Evolutionary conservation across 352 stramenopile species (phyloP).

Genomic region (Pseudoperonospora humuli): DNA sequence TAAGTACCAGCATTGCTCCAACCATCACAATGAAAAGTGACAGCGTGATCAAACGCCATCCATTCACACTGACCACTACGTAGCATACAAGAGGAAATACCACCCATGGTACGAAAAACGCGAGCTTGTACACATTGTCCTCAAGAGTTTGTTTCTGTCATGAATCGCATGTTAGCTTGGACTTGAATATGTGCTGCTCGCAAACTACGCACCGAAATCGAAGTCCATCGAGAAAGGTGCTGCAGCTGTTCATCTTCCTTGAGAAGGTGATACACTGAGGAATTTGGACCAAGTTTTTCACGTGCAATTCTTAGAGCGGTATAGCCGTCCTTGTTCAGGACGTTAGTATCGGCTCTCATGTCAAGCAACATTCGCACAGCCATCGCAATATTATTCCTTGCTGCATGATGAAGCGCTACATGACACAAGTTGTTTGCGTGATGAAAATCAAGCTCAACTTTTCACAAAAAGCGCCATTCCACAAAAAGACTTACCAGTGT

Average conservation of each 20-base stretch:
- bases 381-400: conserved; percentile 49
- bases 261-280: conserved; percentile 37
- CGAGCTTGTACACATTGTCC: conserved; percentile 59
- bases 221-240: conserved; percentile 28
- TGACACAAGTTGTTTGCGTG: no score
- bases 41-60: conserved; percentile 29
- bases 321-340: conserved; percentile 34
- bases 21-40: conserved; percentile 28
- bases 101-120: conserved; percentile 68
- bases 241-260: conserved; percentile 51
- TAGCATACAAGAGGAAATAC: conserved; percentile 40
- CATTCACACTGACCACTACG: conserved; percentile 31
- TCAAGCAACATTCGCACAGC: conserved; percentile 68
- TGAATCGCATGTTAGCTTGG: not conserved
- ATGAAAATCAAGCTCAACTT: no score
- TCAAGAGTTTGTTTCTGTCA: conserved; percentile 53
- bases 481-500: conserved; percentile 39
- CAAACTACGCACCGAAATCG: conserved; percentile 25
- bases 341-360: conserved; percentile 32
- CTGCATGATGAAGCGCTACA: conserved; percentile 56
- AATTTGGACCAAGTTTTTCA: conserved; percentile 26
- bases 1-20: conserved; percentile 31
- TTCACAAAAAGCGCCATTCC: not conserved
- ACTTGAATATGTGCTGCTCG: not conserved
- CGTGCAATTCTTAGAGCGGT: conserved; percentile 47